Conservation (phyloP, 805 yeast genomes). For the Debaryomyces tyrocola region DNA sequence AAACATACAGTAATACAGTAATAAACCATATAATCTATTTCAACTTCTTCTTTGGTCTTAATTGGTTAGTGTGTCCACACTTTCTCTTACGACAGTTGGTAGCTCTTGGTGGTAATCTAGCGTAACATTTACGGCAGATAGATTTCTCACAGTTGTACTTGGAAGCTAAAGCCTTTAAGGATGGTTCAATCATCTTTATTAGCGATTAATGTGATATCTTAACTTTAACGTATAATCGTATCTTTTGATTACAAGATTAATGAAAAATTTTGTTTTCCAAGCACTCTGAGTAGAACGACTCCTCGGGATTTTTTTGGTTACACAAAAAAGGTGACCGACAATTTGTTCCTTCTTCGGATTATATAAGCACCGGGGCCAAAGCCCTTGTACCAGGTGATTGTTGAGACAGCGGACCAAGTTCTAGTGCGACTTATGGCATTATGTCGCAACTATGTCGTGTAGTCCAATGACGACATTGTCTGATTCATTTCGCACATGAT, state of each 20-base stretch:
- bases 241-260: not conserved
- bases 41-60: constrained; percentile 99
- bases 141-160: constrained; percentile 99
- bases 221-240: not conserved
- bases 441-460: too few species aligned
- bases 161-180: constrained; percentile 97
- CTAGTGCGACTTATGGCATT: too few species aligned
- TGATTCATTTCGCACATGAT: too few species aligned
- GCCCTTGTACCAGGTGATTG: too few species aligned
- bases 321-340: too few species aligned
- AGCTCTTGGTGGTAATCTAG: constrained; percentile 99
- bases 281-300: too few species aligned
- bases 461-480: too few species aligned
- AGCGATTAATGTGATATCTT: constrained; percentile 1
- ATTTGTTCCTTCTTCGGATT: too few species aligned
- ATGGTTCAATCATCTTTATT: constrained; percentile 88
- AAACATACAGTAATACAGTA: not conserved
- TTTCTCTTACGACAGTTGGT: constrained; percentile 99
- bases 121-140: constrained; percentile 99
- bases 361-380: too few species aligned
- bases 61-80: constrained; percentile 99
- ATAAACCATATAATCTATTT: constrained; percentile 47
- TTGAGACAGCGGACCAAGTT: too few species aligned
- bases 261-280: too few species aligned
- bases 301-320: too few species aligned